Base-by-base conservation (phyloP, 441 rosid species). In the Gossypium schwendimanii region DNA sequence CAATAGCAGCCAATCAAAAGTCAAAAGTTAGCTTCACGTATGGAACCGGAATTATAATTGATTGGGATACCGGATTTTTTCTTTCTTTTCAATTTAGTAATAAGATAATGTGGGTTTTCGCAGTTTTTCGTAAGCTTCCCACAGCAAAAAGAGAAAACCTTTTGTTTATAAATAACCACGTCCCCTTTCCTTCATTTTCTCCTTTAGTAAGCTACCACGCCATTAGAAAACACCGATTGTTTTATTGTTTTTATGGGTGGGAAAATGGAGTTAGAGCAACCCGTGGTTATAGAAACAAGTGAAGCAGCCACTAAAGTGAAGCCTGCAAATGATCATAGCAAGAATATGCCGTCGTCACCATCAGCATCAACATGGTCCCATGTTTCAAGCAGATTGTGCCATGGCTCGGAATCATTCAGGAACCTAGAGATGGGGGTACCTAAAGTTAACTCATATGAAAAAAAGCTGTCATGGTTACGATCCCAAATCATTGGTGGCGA, bases 401-500 rank as follows among this genome's bases (percentile, higher is more conserved):
- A 57, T 21, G 52, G 28, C 31, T 77, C 74, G 0, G 79, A 77
- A 21, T 82, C 85, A 0, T 81, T 81, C 61, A 28, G 78, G 63
- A 31, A 60, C 11, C 79, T 83, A 5, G 83, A 81, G 5, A 67
- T 31, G 70, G 88, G 85, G 1, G 75, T 78, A 10, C 81, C 80
- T 0, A 24, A 54, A 12, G 47, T 59, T 23, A 41, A 3, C 4
- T 53, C 84, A 1, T 24, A 60, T 0, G 84, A 80, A n/a, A 68
- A 69, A 18, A 81, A 72, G 54, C 85, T 88, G 1, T 20, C 60
- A 0, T 89, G 91, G 94, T 1, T 86, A 54, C 75, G 84, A 4
- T 81, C 90, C 14, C 91, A 89, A 61, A 77, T 87, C 45, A 69
- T 83, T 2, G 94, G 91, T 1, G 62, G 65, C 0, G 81, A 78